phyloP scores from a whole-genome alignment of 2,329 filamentous ascomycete species.

The Talaromyces sp. region DNA sequence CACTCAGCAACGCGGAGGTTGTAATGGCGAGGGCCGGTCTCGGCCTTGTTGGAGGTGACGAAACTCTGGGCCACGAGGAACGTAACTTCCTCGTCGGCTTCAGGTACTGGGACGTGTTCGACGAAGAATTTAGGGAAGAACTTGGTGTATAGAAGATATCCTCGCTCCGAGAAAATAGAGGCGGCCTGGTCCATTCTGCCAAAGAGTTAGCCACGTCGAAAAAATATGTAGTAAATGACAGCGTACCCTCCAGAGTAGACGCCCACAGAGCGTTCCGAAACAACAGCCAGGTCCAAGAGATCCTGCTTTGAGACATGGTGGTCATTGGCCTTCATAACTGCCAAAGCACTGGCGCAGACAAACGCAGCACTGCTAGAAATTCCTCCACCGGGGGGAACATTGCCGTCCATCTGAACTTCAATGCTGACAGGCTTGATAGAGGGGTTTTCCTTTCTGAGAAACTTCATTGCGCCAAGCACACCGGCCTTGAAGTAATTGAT shows the following conservation, averaged over 20 bases:
- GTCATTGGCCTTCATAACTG: constrained; percentile 80
- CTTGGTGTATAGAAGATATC: constrained; percentile 81
- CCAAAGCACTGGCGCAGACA: constrained; percentile 81
- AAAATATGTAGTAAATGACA: constrained; percentile 17
- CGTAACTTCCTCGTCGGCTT: constrained; percentile 72
- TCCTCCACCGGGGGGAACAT: constrained; percentile 84
- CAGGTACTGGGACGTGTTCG: constrained; percentile 73
- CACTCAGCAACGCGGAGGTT: constrained; percentile 96
- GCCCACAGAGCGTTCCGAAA: constrained; percentile 87
- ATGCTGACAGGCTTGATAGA: constrained; percentile 67
- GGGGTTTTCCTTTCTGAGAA: constrained; percentile 62
- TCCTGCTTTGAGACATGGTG: constrained; percentile 83
- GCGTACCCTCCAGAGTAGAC: constrained; percentile 89
- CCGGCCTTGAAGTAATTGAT: constrained; percentile 98
- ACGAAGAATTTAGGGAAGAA: constrained; percentile 76
- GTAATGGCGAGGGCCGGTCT: constrained; percentile 89
- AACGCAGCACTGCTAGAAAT: constrained; percentile 92
- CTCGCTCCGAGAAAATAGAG: constrained; percentile 84
- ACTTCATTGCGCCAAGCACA: constrained; percentile 70
- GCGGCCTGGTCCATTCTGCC: constrained; percentile 91
- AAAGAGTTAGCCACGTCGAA: background rate
- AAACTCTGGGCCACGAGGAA: constrained; percentile 95
- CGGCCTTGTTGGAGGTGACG: constrained; percentile 88
- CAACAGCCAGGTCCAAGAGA: constrained; percentile 85
- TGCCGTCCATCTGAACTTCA: constrained; percentile 85